Evolutionary conservation across 345 rosid genomes (phyloP), one percentile per base, ranked within the genome.

Genomic region (Salix koriyanagi): DNA sequence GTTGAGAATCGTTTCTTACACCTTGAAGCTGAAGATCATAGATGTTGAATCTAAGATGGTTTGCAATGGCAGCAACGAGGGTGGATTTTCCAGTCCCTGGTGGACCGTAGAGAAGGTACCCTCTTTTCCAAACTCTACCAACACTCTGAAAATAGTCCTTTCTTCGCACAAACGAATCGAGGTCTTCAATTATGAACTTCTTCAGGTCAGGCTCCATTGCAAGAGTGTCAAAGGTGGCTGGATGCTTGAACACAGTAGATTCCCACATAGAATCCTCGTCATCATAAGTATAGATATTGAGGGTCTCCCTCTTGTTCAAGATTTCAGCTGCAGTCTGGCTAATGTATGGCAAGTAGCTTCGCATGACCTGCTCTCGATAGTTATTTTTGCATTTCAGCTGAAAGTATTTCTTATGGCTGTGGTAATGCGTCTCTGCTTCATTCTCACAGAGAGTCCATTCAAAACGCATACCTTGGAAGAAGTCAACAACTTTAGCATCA

Each of bases 211-310:
- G 67, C 3, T 76, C 83, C 77, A 80, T 44, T 13, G 83, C 83
- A 13, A 80, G 54, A 26, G 83, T 80, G 7, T 80, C 79, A 65
- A 80, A 80, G 5, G 75, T 80, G 1, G 83, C 79, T 2, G 79
- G 83, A 18, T 80, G 83, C 37, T 79, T 79, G 56, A 79, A 79
- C 19, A 74, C 74, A 14, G 78, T 41, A 1, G 78, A 69, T 64
- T 52, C 83, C 83, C 79, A 80, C 6, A 7, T 6, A 10, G 71
- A 72, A 26, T 71, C 60, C 2, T 69, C 74, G 26, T 74, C 72
- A 23, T 78, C 73, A 14, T 85, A 85, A 15, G 84, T 85, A 65
- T 80, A 78, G 30, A 85, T 81, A 64, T 81, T 70, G 23, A 85
- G 84, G 13, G 68, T 66, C 23, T 85, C 79, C 0, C 84, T 71